Evolutionary conservation across 306 rosid species (phyloP), one percentile per base, ranked within the genome.

Genomic region (Comarum palustre): DNA sequence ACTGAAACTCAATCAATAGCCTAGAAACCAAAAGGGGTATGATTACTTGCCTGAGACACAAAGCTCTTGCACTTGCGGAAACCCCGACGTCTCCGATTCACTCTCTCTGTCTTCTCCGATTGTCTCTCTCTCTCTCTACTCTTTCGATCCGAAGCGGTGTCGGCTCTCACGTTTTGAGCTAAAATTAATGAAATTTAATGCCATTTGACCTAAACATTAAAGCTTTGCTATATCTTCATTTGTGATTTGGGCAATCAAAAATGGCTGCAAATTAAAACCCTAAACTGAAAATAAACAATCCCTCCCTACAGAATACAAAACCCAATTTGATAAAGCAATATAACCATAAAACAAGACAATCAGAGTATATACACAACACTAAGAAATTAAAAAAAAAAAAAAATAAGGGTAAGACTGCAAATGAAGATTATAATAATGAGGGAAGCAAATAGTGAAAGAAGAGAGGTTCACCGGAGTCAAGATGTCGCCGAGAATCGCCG

Each of bases 251-350:
- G 54, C 48, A 16, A 71, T 42, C 39, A 22, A 17, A 39, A 70
- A 70, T 13, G 64, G 17, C 36, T 29, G 51, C 38, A 39, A 27
- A 54, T 54, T 38, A 36, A 54, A 38, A 71, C 75, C 66, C 51
- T 71, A 54, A 20, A 52, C 39, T 1, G 3, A 54, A 52, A 2
- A 24, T 2, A 39, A 8, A 71, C 66, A 55, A 39, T 0, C 39
- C 75, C 54, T 19, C 66, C 66, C 22, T 6, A 15, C 55, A 15
- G 19, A 71, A 39, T 8, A 10, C 12, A 55, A 70, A n/a, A 15
- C 27, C 25, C 14, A 55, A 71, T 55, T 4, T 9, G 0, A 1
- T 25, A 25, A 4, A 71, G 15, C 3, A 24, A 71, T 15, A 55
- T 1, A 48, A 20, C 50, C n/a, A 32, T 11, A 34, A 69, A 15